Base-by-base conservation (phyloP, 2,329 filamentous ascomycete genomes). In the Colletotrichum lindemuthianum region DNA sequence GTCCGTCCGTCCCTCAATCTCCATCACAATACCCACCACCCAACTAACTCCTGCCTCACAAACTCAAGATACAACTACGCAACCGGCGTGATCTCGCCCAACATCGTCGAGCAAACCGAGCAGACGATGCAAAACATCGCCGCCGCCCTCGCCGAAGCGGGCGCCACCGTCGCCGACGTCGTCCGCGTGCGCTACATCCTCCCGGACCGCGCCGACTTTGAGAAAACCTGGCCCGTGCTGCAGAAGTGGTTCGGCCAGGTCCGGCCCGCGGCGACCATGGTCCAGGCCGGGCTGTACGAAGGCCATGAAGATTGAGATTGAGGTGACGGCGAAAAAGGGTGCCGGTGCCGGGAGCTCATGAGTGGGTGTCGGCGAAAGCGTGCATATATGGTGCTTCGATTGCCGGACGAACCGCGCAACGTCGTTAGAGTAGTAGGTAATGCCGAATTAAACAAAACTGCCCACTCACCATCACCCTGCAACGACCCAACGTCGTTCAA, bases 181-280 rank as follows among this genome's bases (percentile, higher is more conserved):
- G 82, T 86, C 1, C 76, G 84, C 16, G 84, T 86, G 12, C 75
- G 77, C 10, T 86, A 86, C 67, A 84, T 85, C 49, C 73, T 86
- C 16, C 81, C 83, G 3, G 74, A 84, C 60, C 74, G 80, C 6
- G 67, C 71, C 13, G 80, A 85, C 52, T 86, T 86, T 59, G 72
- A 77, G 10, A 73, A 73, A 69, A 82, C 79, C 13, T 86, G 83
- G 83, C 78, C 81, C 1, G 80, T 85, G 3, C 70, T 86, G 68
- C 76, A 76, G 66, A 79, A 77, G 68, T 86, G 81, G 79, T 76
- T 86, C 52, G 82, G 81, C 7, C 71, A 78, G 3, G 79, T 82
- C n/a, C 73, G 79, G 37, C 84, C 84, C 1, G 83, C 84, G 32
- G 84, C 84, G 16, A 86, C 82, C 1, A 86, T 86, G 84, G 70